Percentiles rank a stretch among this genome's conserved stretches.
phyloP scores from a whole-genome alignment of 2,329 filamentous ascomycete genomes.

The Alternaria consortialis region DNA sequence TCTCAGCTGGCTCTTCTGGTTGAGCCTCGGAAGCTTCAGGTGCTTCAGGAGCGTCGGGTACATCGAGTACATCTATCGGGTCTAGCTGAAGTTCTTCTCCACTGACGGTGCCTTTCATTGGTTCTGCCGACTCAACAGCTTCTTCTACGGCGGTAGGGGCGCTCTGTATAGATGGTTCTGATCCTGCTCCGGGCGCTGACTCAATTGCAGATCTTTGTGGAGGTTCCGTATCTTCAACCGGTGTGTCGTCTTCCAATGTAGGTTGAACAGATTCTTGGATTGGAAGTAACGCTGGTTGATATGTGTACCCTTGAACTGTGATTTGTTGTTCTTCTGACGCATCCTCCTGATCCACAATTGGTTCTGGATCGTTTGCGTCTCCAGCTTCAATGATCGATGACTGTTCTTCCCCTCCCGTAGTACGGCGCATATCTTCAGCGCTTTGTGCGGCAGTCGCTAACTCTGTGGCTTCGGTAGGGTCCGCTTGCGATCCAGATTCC shows the following conservation, averaged over 20 bases:
- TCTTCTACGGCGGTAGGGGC: neutral
- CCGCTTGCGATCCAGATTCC: slow-evolving; percentile 6
- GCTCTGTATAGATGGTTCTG: neutral
- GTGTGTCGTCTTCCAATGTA: neutral
- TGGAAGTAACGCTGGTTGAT: neutral
- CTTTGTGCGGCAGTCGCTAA: slow-evolving; percentile 7
- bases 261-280: slow-evolving; percentile 6
- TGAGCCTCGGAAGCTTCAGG: slow-evolving; percentile 6
- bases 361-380: slow-evolving; percentile 13
- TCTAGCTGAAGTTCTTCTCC: slow-evolving; percentile 8
- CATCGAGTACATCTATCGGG: neutral
- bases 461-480: slow-evolving; percentile 4
- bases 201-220: neutral
- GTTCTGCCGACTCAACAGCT: slow-evolving; percentile 1
- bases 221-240: neutral
- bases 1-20: slow-evolving; percentile 1
- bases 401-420: slow-evolving; percentile 5
- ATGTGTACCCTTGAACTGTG: slow-evolving; percentile 4
- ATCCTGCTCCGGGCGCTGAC: slow-evolving; percentile 3
- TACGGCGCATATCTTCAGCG: slow-evolving; percentile 1
- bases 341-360: slow-evolving; percentile 6
- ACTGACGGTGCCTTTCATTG: neutral
- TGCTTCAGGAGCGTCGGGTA: neutral
- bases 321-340: slow-evolving; percentile 3
- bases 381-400: slow-evolving; percentile 13